Evolutionary conservation across 2,329 filamentous ascomycete species (phyloP), one percentile per base, ranked within the genome.

Genomic region (Aspergillus niger): DNA sequence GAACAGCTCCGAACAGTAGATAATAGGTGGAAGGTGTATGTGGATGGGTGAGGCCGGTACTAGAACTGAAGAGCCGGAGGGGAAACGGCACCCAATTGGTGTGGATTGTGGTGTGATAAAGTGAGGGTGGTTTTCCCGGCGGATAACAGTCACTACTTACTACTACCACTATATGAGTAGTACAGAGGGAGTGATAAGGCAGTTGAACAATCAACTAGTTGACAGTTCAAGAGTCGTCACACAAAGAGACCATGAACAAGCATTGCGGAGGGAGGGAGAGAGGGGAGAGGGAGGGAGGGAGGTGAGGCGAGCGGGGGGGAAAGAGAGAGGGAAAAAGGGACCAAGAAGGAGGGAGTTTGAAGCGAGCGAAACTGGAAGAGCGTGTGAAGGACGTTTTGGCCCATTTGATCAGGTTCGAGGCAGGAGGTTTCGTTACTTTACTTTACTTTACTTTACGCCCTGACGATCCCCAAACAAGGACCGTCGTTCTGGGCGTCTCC

Each of bases 401-500:
- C 47, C 47, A 50, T 50, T 36, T 36, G 47, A 50, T 50, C 47
- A n/a, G 47, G n/a, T 50, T 50, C 41, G 57, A 49, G 55, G 39
- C 55, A 54, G 39, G 55, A 63, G 59, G 47, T 50, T 50, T 30
- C 47, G 47, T 30, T 50, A 22, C 10, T 17, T n/a, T 43, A 20
- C 39, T 17, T n/a, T 43, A 20, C 39, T 43, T n/a, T n/a, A 43
- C 39, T 43, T 44, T 66, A 62, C 64, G 61, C 61, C 61, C 61
- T 66, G 64, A 65, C 59, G 64, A 66, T 68, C 64, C 47, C 58
- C 60, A 59, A 58, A 60, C 52, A 59, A 65, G 58, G 58, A 61
- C 63, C 62, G 58, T 57, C 52, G 38, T 20, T 60, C 61, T 63
- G 58, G 58, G 54, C 60, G 59, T 57, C 60, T 62, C 62, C 62